Base-by-base conservation (phyloP, 2,329 filamentous ascomycete species). In the Neopestalotiopsis sp. region DNA sequence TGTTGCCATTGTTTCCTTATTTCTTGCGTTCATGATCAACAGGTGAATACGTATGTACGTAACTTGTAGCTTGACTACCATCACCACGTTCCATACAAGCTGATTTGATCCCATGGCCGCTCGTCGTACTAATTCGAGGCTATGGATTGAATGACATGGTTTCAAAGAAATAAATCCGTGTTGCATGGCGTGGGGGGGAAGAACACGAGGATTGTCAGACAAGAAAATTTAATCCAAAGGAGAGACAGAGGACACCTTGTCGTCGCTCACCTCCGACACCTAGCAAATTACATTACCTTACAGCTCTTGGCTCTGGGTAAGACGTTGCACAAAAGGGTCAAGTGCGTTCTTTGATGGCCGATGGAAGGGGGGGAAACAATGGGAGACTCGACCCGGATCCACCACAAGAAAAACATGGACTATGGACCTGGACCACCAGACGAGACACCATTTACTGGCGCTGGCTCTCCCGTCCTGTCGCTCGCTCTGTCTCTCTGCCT, bases 241-340 rank as follows among this genome's bases (percentile, higher is more conserved):
- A 24, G 14, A 28, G 12, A 59, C 57, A 20, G 32, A 49, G 61
- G 61, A 64, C 61, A 64, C 61, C 61, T 52, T 64, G 61, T 49
- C 28, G 42, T 64, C 61, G 61, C 61, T 49, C 45, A 10, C 61
- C 61, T 64, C 61, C 61, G 61, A 64, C 34, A 38, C 34, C 6
- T 10, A 38, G 34, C 34, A 62, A 62, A 62, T 62, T 62, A 62
- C 59, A 28, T 62, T 38, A 30, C 10, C 32, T 12, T 5, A 38
- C n/a, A 28, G 24, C 17, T 20, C 13, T 20, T 59, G 57, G n/a
- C 57, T 4, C 49, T 10, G 49, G 49, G 49, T 56, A 7, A 38
- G 34, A 7, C 34, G 45, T 52, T 52, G 45, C 45, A 20, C 17
- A 52, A 20, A 52, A 20, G n/a, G n/a, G 45, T 24, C n/a, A 20